phyloP scores from a whole-genome alignment of 1,284 basidiomycete species.

The Tylopilus sp. region DNA sequence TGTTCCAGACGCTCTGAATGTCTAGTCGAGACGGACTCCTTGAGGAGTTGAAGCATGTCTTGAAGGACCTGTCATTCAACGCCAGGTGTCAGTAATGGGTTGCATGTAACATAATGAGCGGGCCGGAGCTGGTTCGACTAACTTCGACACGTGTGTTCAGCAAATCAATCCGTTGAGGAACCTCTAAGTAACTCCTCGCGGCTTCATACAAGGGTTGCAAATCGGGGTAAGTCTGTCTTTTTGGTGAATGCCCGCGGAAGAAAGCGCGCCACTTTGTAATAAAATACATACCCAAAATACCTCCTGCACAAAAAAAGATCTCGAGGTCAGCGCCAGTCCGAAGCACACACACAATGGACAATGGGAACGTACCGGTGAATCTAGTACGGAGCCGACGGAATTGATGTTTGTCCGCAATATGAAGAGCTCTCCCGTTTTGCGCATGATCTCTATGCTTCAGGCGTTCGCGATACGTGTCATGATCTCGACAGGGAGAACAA shows the following conservation, averaged over 20 bases:
- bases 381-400: conserved; percentile 91
- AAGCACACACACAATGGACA: background rate
- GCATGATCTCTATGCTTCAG: conserved; percentile 81
- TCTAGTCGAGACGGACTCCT: conserved; percentile 89
- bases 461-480: conserved; percentile 15
- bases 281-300: conserved; percentile 78
- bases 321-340: background rate
- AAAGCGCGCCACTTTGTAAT: background rate
- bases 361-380: conserved; percentile 74
- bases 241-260: conserved; percentile 17
- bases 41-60: conserved; percentile 94
- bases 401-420: conserved; percentile 94
- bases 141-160: conserved; percentile 94
- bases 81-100: conserved; percentile 8
- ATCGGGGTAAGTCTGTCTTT: conserved; percentile 78
- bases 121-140: conserved; percentile 14
- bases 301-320: conserved; percentile 52
- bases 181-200: conserved; percentile 90
- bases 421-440: conserved; percentile 94
- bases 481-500: background rate
- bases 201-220: conserved; percentile 94
- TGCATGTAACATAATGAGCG: background rate
- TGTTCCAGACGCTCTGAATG: conserved; percentile 95
- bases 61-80: conserved; percentile 70
- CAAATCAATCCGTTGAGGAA: conserved; percentile 90